A percentile compares a stretch with the other conserved stretches of the same genome.
Evolutionary conservation across 805 yeast genomes (phyloP).

Genomic region (Cyberlindnera xishuangbannaensis): DNA sequence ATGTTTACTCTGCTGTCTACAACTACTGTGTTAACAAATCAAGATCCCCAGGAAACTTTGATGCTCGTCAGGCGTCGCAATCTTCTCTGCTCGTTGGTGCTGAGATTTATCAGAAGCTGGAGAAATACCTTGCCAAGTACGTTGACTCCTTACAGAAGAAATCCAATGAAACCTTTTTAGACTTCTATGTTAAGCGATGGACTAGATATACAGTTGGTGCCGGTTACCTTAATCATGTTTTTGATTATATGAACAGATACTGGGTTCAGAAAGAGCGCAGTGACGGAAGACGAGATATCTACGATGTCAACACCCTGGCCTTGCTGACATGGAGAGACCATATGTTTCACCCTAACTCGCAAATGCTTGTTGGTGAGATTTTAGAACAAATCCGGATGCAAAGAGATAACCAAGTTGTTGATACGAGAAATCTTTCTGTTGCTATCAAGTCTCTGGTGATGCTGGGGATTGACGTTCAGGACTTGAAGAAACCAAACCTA

Average conservation of each 20-base stretch:
- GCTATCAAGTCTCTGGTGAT: slow-evolving; percentile 85
- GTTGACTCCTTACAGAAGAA: slow-evolving; percentile 44
- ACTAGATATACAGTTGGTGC: slow-evolving; percentile 87
- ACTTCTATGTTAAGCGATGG: slow-evolving; percentile 86
- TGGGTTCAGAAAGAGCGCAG: slow-evolving; percentile 97
- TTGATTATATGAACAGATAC: slow-evolving; percentile 92
- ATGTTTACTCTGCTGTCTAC: slow-evolving; percentile 86
- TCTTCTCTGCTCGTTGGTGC: slow-evolving; percentile 68
- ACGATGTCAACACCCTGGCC: slow-evolving; percentile 86
- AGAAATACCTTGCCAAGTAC: slow-evolving; percentile 58
- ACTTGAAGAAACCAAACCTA: slow-evolving; percentile 77
- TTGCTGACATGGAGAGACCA: slow-evolving; percentile 82
- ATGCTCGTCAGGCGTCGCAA: slow-evolving; percentile 25
- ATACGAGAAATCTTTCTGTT: slow-evolving; percentile 56
- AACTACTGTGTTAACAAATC: slow-evolving; percentile 86
- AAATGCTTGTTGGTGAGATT: slow-evolving; percentile 59
- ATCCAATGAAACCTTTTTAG: slow-evolving; percentile 63
- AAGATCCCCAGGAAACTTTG: slow-evolving; percentile 37
- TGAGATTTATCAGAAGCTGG: slow-evolving; percentile 74
- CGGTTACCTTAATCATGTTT: slow-evolving; percentile 83
- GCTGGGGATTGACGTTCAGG: slow-evolving; percentile 87
- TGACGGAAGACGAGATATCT: slow-evolving; percentile 85
- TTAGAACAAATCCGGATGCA: slow-evolving; percentile 71
- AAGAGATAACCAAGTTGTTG: slow-evolving; percentile 71
- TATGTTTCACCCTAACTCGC: slow-evolving; percentile 65